These are phyloP conservation scores for Zygosaccharomyces sapae DNA, from an alignment of 1,139 yeast species.

Conservation along the genomic window DNA sequence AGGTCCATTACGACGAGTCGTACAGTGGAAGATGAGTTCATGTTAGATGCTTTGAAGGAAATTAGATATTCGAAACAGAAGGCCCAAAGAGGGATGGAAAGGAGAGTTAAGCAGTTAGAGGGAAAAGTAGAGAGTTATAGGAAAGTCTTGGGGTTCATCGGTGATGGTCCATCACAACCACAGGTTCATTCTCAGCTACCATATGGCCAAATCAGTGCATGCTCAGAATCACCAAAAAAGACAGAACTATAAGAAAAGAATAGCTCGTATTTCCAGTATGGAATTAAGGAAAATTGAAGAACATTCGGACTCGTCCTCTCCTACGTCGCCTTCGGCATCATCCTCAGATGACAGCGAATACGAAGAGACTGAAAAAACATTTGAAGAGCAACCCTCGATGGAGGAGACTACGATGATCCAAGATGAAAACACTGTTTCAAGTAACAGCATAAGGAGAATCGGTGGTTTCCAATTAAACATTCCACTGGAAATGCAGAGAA, in stretches of 20 bases:
- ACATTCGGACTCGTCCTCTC: conserved; percentile 20
- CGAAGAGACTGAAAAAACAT: conserved; percentile 10
- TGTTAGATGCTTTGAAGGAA: conserved; percentile 24
- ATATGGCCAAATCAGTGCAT: conserved; percentile 4
- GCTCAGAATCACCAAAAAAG: conserved; percentile 8
- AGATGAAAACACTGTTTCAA: conserved; percentile 5
- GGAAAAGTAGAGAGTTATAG: conserved; percentile 30
- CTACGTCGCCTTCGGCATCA: conserved; percentile 13
- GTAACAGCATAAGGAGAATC: conserved; percentile 15
- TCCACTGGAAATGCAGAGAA: conserved; percentile 11
- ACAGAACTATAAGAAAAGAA: conserved; percentile 11
- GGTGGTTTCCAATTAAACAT: conserved; percentile 20
- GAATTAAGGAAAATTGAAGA: conserved; percentile 30
- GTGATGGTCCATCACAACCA: conserved; percentile 12
- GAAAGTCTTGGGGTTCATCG: conserved; percentile 23
- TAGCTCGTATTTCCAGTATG: conserved; percentile 26
- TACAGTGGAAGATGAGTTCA: conserved; percentile 27
- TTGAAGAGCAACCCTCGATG: not conserved
- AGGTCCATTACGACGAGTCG: conserved; percentile 31
- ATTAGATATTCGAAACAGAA: conserved; percentile 15
- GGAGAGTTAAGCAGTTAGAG: conserved; percentile 32
- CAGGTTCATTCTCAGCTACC: conserved; percentile 5
- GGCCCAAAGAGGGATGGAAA: conserved; percentile 25
- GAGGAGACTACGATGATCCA: conserved; percentile 3
- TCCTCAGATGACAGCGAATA: conserved; percentile 12